phyloP scores from a whole-genome alignment of 2,329 filamentous ascomycete genomes.

The Periconia sp. region DNA sequence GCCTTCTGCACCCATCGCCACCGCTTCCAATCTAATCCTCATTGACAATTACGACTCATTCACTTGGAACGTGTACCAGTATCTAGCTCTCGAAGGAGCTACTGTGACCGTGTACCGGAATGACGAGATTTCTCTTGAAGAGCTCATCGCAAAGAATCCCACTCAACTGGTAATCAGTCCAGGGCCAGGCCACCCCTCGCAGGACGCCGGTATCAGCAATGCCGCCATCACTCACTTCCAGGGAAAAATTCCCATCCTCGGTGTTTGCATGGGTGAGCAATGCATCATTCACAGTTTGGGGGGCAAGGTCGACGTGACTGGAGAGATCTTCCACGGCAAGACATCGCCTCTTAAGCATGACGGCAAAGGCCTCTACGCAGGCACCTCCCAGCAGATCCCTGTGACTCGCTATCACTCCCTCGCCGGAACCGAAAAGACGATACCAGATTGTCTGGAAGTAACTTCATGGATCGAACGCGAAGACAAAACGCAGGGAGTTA shows the following conservation, averaged over 20 bases:
- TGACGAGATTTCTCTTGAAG: constrained; percentile 83
- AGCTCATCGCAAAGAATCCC: constrained; percentile 79
- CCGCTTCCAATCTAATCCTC: constrained; percentile 85
- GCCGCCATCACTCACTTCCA: constrained; percentile 88
- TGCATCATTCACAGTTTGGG: constrained; percentile 96
- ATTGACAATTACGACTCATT: constrained; percentile 99
- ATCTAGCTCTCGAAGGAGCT: constrained; percentile 93
- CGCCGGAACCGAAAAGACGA: constrained; percentile 83
- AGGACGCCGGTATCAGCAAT: constrained; percentile 90
- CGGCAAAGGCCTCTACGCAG: constrained; percentile 83
- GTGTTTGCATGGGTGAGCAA: constrained; percentile 99
- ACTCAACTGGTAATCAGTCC: constrained; percentile 95
- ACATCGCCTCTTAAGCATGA: constrained; percentile 91
- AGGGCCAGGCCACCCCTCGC: constrained; percentile 87
- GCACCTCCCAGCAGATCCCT: constrained; percentile 76
- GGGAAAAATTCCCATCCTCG: constrained; percentile 91
- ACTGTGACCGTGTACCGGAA: constrained; percentile 88
- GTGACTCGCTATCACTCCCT: constrained; percentile 97
- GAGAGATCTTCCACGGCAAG: constrained; percentile 96
- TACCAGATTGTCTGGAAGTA: constrained; percentile 84
- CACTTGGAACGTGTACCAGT: constrained; percentile 99
- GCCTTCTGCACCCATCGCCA: constrained; percentile 70
- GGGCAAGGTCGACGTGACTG: constrained; percentile 86
- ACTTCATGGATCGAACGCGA: constrained; percentile 84
- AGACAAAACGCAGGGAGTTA: constrained; percentile 79